These are phyloP conservation scores for Exobasidium rhododendri DNA, from an alignment of 1,284 basidiomycete genomes.

Conservation along the genomic window DNA sequence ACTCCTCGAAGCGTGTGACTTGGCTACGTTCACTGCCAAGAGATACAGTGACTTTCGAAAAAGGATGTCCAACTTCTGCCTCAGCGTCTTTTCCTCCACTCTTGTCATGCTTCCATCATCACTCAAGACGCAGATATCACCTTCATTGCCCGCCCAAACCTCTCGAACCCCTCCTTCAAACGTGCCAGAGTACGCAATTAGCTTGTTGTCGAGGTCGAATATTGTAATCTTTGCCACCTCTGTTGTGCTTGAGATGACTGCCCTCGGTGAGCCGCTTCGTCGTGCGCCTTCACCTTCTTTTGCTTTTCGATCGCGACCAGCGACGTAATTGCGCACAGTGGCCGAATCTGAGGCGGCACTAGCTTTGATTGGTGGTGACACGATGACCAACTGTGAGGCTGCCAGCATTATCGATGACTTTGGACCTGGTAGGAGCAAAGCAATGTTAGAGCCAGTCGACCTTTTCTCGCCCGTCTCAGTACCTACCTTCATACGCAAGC, in stretches of 20 bases:
- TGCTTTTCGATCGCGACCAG: conserved; percentile 16
- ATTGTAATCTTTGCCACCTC: conserved; percentile 80
- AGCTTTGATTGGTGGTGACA: conserved; percentile 77
- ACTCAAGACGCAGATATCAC: conserved; percentile 39
- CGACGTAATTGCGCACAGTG: conserved; percentile 70
- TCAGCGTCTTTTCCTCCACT: conserved; percentile 43
- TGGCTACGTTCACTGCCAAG: conserved; percentile 44
- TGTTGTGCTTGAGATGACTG: neutral
- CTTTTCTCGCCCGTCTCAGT: neutral
- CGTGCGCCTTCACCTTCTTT: neutral
- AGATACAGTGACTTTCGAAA: conserved; percentile 45
- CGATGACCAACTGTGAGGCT: conserved; percentile 62
- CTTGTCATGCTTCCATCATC: conserved; percentile 26
- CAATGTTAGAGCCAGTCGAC: neutral
- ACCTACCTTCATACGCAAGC: conserved; percentile 64
- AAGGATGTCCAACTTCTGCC: conserved; percentile 44
- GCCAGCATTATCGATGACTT: conserved; percentile 39
- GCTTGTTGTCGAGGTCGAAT: conserved; percentile 84
- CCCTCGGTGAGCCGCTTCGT: neutral
- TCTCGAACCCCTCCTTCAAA: conserved; percentile 38
- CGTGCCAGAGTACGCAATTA: conserved; percentile 66
- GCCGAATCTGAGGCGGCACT: conserved; percentile 67
- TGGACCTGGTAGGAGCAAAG: conserved; percentile 15
- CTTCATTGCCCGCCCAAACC: conserved; percentile 14
- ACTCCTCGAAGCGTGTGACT: conserved; percentile 31